Percentiles rank a stretch among this genome's conserved stretches.
These are phyloP conservation scores for Cytospora paraplurivora DNA, from an alignment of 2,329 filamentous ascomycete genomes.

Conservation along the genomic window DNA sequence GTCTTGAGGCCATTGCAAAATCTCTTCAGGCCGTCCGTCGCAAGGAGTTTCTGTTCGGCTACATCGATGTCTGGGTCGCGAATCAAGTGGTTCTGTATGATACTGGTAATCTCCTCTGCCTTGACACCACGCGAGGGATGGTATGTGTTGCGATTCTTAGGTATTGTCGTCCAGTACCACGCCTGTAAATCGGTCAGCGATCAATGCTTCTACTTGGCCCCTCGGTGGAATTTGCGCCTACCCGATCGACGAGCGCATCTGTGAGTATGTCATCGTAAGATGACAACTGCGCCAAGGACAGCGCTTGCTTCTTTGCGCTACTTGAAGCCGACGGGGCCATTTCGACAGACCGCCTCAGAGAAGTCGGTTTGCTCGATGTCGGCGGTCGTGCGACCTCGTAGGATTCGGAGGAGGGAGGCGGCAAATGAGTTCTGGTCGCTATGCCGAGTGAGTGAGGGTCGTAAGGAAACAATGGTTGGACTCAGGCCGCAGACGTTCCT, in stretches of 20 bases:
- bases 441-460: constrained; percentile 7
- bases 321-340: constrained; percentile 36
- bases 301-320: constrained; percentile 63
- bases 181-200: constrained; percentile 56
- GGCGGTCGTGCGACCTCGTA: constrained; percentile 18
- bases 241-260: constrained; percentile 92
- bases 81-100: constrained; percentile 68
- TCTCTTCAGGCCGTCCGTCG: constrained; percentile 71
- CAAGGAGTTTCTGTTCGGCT: constrained; percentile 73
- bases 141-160: constrained; percentile 89
- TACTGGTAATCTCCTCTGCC: constrained; percentile 62
- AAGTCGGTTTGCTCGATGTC: constrained; percentile 39
- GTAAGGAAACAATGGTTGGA: constrained; percentile 24
- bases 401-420: not conserved
- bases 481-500: constrained; percentile 24
- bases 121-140: constrained; percentile 79
- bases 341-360: constrained; percentile 26
- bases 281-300: constrained; percentile 85
- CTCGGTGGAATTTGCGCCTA: constrained; percentile 53
- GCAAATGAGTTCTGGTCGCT: not conserved
- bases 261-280: constrained; percentile 96
- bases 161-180: constrained; percentile 95
- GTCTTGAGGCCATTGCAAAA: constrained; percentile 70
- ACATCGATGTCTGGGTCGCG: constrained; percentile 69
- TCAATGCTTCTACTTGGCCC: constrained; percentile 14